Base-by-base conservation (phyloP, 495 filamentous ascomycete genomes). In the Penicillium ochrochloron region DNA sequence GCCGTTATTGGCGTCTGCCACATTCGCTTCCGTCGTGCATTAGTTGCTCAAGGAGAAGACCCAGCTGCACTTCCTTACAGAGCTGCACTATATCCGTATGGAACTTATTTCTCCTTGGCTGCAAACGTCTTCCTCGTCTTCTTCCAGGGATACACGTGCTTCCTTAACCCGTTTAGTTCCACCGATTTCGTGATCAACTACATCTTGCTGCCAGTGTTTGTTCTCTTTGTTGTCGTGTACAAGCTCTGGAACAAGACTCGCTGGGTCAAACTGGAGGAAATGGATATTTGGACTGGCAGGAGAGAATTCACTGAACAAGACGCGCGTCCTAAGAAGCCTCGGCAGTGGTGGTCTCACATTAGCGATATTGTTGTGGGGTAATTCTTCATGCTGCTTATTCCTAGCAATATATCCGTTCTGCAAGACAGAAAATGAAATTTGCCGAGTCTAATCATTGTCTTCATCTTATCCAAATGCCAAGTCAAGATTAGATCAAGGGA, bases 131-230 rank as follows among this genome's bases (percentile, higher is more conserved):
- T 90, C 70, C 73, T 91, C 19, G 78, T 89, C 1, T 79, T 92
- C 21, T 84, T 91, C 61, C 86, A 90, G 73, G 87, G 86, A n/a
- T 84, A 84, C 54, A 82, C 80, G 12, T 79, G 78, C 15, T 83
- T 84, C 46, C 60, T 84, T 44, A 82, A 75, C 27, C 88, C 88
- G 0, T 91, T 86, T 60, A 80, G 81, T 42, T 82, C 81, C 2
- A 82, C 81, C 3, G 78, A 81, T 25, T 90, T 92, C 67, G 85
- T 92, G 14, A 84, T 88, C 56, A 87, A 84, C 25, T 92, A 92
- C 68, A 86, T 92, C 61, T 70, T 90, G 7, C 66, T 92, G 21
- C 88, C 88, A 3, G 80, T 92, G 0, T 92, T 90, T 64, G 76
- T 78, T 10, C 60, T 89, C 8, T 85, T 90, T 53, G 85, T 82